phyloP scores from a whole-genome alignment of 768 basidiomycete genomes.

The Mycena vitilis region DNA sequence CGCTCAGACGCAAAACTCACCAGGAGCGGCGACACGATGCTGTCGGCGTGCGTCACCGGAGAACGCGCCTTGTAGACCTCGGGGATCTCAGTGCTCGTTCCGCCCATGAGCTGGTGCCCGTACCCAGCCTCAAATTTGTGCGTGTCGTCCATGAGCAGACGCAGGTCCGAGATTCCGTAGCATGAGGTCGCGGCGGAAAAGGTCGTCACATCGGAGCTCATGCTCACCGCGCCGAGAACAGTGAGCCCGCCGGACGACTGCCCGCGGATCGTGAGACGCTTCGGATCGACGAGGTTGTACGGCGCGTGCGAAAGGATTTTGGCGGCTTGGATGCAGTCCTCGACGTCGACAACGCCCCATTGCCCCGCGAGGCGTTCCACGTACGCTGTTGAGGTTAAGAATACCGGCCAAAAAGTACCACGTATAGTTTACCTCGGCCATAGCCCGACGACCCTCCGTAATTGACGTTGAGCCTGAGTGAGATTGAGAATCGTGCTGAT shows the following conservation, averaged over 20 bases:
- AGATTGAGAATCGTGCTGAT: background rate
- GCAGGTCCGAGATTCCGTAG: slow-evolving; percentile 77
- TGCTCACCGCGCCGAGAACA: slow-evolving; percentile 61
- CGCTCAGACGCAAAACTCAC: slow-evolving; percentile 44
- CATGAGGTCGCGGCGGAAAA: slow-evolving; percentile 73
- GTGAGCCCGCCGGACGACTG: slow-evolving; percentile 82
- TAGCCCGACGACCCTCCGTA: slow-evolving; percentile 71
- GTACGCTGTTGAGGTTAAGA: slow-evolving; percentile 7
- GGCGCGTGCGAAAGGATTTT: slow-evolving; percentile 49
- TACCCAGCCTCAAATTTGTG: slow-evolving; percentile 68
- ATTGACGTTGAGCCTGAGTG: slow-evolving; percentile 64
- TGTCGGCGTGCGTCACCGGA: slow-evolving; percentile 59
- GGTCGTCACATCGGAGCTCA: slow-evolving; percentile 52
- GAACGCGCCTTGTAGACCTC: slow-evolving; percentile 61
- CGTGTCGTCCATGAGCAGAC: slow-evolving; percentile 59
- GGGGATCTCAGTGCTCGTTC: slow-evolving; percentile 58
- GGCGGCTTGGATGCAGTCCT: slow-evolving; percentile 62
- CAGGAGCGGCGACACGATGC: slow-evolving; percentile 63
- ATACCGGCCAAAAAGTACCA: slow-evolving; percentile 47
- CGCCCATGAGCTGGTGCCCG: slow-evolving; percentile 62
- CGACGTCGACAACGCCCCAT: slow-evolving; percentile 71
- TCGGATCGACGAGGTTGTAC: slow-evolving; percentile 68
- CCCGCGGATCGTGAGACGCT: slow-evolving; percentile 77
- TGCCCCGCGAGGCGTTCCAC: slow-evolving; percentile 60
- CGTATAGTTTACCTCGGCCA: slow-evolving; percentile 52